Evolutionary conservation across 495 filamentous ascomycete species (phyloP).

Genomic region (Lasiosphaeria hispida): DNA sequence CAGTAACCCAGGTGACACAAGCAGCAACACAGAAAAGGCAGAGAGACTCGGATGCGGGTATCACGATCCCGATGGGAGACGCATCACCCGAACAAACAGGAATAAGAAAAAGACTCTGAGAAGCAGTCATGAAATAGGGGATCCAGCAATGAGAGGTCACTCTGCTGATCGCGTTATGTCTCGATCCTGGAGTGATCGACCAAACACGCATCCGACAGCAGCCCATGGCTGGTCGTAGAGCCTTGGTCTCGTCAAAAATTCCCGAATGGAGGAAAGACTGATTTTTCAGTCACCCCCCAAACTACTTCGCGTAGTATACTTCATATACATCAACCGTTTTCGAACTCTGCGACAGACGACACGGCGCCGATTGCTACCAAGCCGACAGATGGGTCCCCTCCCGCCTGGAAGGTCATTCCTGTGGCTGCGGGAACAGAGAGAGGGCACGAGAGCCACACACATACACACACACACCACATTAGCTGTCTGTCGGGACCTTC

Average conservation of each 20-base stretch:
- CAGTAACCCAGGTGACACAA: neutral
- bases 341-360: neutral
- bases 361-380: too few species aligned
- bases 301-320: too few species aligned
- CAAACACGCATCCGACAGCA: neutral
- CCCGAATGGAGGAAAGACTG: conserved; percentile 30
- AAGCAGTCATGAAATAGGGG: neutral
- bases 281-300: too few species aligned
- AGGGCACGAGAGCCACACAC: conserved; percentile 1
- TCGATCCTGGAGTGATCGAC: neutral
- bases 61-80: neutral
- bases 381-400: too few species aligned
- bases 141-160: neutral
- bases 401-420: too few species aligned
- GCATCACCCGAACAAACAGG: neutral
- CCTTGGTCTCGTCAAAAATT: conserved; percentile 35
- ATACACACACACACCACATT: too few species aligned
- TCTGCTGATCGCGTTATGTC: neutral
- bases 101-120: neutral
- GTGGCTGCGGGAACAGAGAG: too few species aligned
- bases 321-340: too few species aligned
- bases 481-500: neutral
- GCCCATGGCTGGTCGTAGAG: conserved; percentile 20
- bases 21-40: neutral
- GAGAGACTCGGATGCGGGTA: neutral